Percentiles rank a stretch among this genome's conserved stretches.
phyloP scores from a whole-genome alignment of 1,284 basidiomycete genomes.

The Leccinum solheimii region DNA sequence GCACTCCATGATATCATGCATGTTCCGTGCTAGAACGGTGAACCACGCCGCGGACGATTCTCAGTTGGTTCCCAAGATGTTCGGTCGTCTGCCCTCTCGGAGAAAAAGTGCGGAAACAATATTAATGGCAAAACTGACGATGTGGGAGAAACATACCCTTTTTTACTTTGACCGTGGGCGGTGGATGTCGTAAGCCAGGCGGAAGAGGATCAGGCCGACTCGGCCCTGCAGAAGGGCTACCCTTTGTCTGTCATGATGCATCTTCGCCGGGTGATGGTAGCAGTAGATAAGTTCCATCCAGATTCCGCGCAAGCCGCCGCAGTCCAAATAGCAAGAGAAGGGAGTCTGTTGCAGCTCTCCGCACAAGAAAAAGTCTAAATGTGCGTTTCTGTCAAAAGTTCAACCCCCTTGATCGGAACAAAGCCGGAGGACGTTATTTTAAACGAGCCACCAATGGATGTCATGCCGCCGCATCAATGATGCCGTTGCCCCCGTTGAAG shows the following conservation, averaged over 20 bases:
- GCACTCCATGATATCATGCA: not conserved
- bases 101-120: not conserved
- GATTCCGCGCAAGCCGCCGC: not conserved
- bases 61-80: not conserved
- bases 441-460: not conserved
- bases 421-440: not conserved
- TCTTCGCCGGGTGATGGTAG: not conserved
- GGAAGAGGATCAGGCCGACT: not conserved
- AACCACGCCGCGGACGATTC: slow-evolving; percentile 22
- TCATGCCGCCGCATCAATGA: not conserved
- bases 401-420: slow-evolving; percentile 15
- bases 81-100: not conserved
- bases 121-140: not conserved
- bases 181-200: slow-evolving; percentile 9
- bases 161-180: not conserved
- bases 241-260: not conserved
- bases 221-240: slow-evolving; percentile 1
- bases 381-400: slow-evolving; percentile 19
- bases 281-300: not conserved
- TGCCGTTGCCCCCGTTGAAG: not conserved
- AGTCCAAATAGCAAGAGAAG: not conserved
- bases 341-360: not conserved
- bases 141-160: slow-evolving; percentile 21
- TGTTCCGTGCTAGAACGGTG: slow-evolving; percentile 2
- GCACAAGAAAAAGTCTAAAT: slow-evolving; percentile 23